Conservation (phyloP, 768 basidiomycete species). For the Panaeolus papilionaceus region DNA sequence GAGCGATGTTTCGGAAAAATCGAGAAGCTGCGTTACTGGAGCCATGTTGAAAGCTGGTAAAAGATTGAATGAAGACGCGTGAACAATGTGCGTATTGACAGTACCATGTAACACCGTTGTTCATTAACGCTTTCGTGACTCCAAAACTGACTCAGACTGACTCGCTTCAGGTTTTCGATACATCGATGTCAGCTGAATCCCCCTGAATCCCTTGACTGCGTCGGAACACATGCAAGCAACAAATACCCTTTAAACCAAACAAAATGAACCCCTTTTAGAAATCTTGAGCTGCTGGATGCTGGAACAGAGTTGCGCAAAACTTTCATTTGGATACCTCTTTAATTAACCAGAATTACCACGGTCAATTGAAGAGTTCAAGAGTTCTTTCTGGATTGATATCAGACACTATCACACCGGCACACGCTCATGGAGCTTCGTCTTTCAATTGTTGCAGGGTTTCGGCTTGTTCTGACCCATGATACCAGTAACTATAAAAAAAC, state of each 20-base stretch:
- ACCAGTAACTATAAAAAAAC: not conserved
- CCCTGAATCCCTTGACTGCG: not conserved
- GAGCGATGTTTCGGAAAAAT: constrained; percentile 46
- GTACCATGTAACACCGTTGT: no score
- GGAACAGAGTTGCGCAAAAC: no score
- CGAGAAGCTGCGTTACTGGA: constrained; percentile 24
- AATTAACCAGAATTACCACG: no score
- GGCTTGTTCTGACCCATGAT: not conserved
- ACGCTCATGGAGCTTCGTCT: not conserved
- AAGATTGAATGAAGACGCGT: no score
- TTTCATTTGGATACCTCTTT: no score
- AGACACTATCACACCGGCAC: not conserved
- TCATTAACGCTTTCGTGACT: no score
- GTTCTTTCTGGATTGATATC: no score
- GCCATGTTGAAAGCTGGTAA: not conserved
- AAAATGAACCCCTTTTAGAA: not conserved
- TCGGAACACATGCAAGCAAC: not conserved
- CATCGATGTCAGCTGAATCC: not conserved
- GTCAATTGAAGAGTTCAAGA: no score
- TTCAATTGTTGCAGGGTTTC: not conserved
- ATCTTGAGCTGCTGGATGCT: no score
- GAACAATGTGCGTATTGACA: no score
- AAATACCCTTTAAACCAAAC: not conserved
- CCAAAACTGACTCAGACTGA: not conserved
- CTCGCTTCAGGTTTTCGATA: not conserved